Percentiles rank a stretch among this genome's conserved stretches.
Conservation (phyloP, 2,329 filamentous ascomycete genomes). For the Diplodia corticola region DNA sequence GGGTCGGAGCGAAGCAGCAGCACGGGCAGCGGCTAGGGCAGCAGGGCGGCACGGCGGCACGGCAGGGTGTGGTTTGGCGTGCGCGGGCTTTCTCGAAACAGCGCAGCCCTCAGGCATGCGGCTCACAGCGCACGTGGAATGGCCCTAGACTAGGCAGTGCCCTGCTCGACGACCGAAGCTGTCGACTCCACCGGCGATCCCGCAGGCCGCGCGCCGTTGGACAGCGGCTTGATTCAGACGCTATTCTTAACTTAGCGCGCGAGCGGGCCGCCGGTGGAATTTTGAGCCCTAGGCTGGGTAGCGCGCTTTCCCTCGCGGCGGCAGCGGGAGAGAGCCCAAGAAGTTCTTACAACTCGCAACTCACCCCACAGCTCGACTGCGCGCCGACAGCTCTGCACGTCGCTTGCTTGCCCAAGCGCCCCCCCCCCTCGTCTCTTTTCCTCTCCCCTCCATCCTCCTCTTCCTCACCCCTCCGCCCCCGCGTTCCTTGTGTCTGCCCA, state of each 20-base stretch:
- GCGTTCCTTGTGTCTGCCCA: slow-evolving; percentile 29
- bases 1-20: neutral
- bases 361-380: slow-evolving; percentile 22
- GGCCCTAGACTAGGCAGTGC: slow-evolving; percentile 12
- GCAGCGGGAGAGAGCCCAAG: slow-evolving; percentile 15
- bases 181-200: slow-evolving; percentile 17
- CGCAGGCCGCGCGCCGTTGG: slow-evolving; percentile 17
- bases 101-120: slow-evolving; percentile 18
- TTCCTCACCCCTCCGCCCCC: slow-evolving; percentile 30
- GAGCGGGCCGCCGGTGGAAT: slow-evolving; percentile 15
- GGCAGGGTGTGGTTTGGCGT: neutral
- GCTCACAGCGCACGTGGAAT: slow-evolving; percentile 17
- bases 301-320: slow-evolving; percentile 17
- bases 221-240: slow-evolving; percentile 11
- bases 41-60: neutral
- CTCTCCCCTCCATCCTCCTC: slow-evolving; percentile 34
- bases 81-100: slow-evolving; percentile 8
- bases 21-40: slow-evolving; percentile 12
- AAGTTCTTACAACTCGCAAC: slow-evolving; percentile 20
- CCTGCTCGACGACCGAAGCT: slow-evolving; percentile 1
- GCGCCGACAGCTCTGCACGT: slow-evolving; percentile 23
- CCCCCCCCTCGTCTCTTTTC: slow-evolving; percentile 20
- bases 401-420: slow-evolving; percentile 18
- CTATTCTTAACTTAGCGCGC: slow-evolving; percentile 9
- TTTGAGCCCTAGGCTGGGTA: slow-evolving; percentile 16